Conservation (phyloP, 2,329 filamentous ascomycete species). For the Verticillium albo-atrum region DNA sequence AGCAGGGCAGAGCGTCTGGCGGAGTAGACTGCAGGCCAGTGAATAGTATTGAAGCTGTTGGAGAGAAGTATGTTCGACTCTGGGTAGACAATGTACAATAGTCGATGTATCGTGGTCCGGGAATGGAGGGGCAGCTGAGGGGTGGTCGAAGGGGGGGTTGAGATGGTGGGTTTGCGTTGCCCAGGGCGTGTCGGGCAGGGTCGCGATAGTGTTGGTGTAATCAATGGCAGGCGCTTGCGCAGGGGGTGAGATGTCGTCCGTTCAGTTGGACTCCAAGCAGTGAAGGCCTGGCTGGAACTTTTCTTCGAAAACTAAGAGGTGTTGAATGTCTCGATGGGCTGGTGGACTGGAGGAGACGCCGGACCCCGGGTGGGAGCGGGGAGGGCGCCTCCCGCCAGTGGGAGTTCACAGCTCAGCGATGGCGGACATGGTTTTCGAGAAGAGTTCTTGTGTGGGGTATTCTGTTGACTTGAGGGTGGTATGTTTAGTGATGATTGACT, state of each 20-base stretch:
- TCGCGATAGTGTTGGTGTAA: not conserved
- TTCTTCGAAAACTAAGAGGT: constrained; percentile 52
- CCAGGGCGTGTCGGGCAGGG: constrained; percentile 1
- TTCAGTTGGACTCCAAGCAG: constrained; percentile 26
- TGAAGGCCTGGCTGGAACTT: constrained; percentile 54
- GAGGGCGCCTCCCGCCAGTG: constrained; percentile 62
- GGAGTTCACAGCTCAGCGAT: constrained; percentile 89
- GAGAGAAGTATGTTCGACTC: not conserved
- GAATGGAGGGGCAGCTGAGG: not conserved
- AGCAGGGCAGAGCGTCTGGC: not conserved
- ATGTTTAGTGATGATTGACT: constrained; percentile 47
- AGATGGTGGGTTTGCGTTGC: not conserved
- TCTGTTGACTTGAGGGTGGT: constrained; percentile 20
- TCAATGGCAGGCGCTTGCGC: not conserved
- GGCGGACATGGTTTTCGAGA: constrained; percentile 74
- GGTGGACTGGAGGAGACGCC: constrained; percentile 73
- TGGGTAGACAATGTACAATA: not conserved
- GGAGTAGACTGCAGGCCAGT: not conserved
- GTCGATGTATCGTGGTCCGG: too few relatives aligned
- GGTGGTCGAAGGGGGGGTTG: not conserved
- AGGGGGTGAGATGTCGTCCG: not conserved
- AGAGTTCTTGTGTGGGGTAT: constrained; percentile 46
- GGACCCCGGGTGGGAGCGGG: constrained; percentile 24
- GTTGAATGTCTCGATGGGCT: constrained; percentile 72
- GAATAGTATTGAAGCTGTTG: not conserved